These are phyloP conservation scores for Claviceps arundinis DNA, from an alignment of 2,329 filamentous ascomycete genomes.

Conservation along the genomic window DNA sequence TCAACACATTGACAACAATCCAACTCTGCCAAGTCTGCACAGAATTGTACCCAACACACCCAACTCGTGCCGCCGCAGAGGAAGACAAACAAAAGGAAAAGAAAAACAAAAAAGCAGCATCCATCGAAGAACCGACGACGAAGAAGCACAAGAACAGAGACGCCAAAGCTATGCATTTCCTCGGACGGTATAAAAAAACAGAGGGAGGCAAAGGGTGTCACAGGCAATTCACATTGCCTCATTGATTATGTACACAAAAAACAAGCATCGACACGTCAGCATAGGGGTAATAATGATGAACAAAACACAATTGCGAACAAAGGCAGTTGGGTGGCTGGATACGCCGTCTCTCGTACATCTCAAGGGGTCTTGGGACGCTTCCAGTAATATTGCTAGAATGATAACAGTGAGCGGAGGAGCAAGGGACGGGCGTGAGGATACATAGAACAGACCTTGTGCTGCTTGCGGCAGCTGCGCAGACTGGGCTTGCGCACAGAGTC, in stretches of 20 bases:
- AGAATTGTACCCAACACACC: background rate
- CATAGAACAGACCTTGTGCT: constrained; percentile 70
- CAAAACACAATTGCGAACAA: background rate
- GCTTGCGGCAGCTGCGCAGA: constrained; percentile 78
- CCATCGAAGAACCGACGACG: background rate
- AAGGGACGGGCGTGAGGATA: background rate
- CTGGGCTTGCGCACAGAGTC: constrained; percentile 81
- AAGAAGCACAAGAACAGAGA: background rate
- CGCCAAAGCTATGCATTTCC: constrained; percentile 2
- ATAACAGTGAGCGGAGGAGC: background rate
- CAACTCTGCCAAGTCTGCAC: background rate
- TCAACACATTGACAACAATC: background rate
- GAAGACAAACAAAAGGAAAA: too few relatives aligned
- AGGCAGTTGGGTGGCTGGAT: too few relatives aligned
- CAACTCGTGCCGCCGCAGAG: background rate
- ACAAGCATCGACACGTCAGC: background rate
- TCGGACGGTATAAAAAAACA: background rate
- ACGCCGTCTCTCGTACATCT: constrained; percentile 5
- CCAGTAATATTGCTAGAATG: constrained; percentile 53
- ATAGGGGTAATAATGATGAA: background rate
- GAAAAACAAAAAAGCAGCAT: background rate
- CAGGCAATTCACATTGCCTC: background rate
- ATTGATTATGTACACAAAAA: constrained; percentile 1
- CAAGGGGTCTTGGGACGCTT: constrained; percentile 49
- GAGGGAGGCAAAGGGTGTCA: background rate